Conservation (phyloP, 2,329 filamentous ascomycete genomes). For the Pseudogymnoascus sp. region DNA sequence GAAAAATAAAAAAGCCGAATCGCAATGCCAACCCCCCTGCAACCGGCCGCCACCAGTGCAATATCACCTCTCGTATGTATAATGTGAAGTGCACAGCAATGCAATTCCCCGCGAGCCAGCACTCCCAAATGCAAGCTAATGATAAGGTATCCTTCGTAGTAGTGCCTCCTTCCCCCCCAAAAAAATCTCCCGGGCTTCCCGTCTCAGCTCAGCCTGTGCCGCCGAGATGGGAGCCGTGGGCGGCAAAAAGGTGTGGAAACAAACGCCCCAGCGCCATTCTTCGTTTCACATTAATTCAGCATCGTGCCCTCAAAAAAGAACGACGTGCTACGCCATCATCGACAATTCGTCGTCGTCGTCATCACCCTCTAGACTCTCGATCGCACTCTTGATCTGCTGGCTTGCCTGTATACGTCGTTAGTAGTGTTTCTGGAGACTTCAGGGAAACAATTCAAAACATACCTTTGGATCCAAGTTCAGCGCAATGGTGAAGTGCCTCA, state of each 20-base stretch:
- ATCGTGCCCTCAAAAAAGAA: not conserved
- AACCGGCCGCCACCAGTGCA: not conserved
- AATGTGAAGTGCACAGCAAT: slow-evolving; percentile 3
- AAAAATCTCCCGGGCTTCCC: not conserved
- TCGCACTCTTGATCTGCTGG: slow-evolving; percentile 90
- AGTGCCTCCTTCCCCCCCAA: not conserved
- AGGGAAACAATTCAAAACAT: slow-evolving; percentile 26
- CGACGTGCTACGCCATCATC: slow-evolving; percentile 39
- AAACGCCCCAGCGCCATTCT: not conserved
- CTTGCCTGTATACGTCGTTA: slow-evolving; percentile 54
- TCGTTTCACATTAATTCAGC: slow-evolving; percentile 8
- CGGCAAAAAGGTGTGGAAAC: not conserved
- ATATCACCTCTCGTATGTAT: not conserved
- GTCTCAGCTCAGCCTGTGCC: not conserved
- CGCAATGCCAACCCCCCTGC: not conserved
- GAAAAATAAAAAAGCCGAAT: slow-evolving; percentile 1
- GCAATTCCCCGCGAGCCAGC: slow-evolving; percentile 3
- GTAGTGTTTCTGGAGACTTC: not conserved
- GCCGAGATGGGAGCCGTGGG: not conserved
- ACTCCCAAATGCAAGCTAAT: slow-evolving; percentile 8
- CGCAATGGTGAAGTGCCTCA: slow-evolving; percentile 89
- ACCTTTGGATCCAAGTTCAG: slow-evolving; percentile 96
- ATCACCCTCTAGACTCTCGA: slow-evolving; percentile 81
- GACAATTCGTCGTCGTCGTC: slow-evolving; percentile 53
- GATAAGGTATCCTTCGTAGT: slow-evolving; percentile 7